Percentiles rank a stretch among this genome's conserved stretches.
Conservation (phyloP, 2,329 filamentous ascomycete species). For the Cytospora mali region DNA sequence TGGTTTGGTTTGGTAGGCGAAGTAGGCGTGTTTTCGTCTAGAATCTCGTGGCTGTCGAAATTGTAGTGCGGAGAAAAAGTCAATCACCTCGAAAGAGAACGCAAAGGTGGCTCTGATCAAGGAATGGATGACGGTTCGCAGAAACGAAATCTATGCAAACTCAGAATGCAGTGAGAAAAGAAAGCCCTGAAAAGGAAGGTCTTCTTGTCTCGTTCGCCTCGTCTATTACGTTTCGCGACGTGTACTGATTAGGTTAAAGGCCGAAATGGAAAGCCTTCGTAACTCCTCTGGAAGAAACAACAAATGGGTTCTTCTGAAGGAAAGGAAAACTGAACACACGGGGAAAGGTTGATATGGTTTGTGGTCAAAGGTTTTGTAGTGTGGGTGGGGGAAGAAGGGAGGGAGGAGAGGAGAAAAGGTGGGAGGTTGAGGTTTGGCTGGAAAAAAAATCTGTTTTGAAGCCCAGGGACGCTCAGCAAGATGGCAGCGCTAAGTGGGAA, state of each 20-base stretch:
- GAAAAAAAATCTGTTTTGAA: conserved; percentile 33
- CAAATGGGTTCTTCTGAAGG: conserved; percentile 47
- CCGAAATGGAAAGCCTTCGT: conserved; percentile 36
- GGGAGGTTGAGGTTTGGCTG: conserved; percentile 29
- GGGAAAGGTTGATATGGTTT: conserved; percentile 36
- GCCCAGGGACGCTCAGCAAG: conserved; percentile 28
- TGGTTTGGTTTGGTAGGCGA: conserved; percentile 22
- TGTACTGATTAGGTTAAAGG: conserved; percentile 17
- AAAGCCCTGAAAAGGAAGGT: conserved; percentile 16
- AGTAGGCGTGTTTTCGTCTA: conserved; percentile 24
- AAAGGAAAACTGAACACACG: conserved; percentile 43
- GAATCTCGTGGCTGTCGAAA: conserved; percentile 20
- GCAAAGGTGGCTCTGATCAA: no score
- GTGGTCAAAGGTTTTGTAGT: conserved; percentile 36
- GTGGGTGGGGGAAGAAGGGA: conserved; percentile 32
- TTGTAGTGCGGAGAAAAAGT: conserved; percentile 16
- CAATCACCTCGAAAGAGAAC: conserved; percentile 25
- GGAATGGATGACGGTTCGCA: conserved; percentile 23
- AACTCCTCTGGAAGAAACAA: conserved; percentile 46
- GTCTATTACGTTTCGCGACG: conserved; percentile 28
- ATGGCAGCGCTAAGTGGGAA: conserved; percentile 1
- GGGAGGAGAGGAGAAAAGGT: conserved; percentile 28
- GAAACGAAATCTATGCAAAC: conserved; percentile 19
- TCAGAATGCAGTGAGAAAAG: conserved; percentile 24
- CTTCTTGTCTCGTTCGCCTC: conserved; percentile 22